phyloP scores from a whole-genome alignment of 2,329 filamentous ascomycete species.

The Lizonia empirigonia region DNA sequence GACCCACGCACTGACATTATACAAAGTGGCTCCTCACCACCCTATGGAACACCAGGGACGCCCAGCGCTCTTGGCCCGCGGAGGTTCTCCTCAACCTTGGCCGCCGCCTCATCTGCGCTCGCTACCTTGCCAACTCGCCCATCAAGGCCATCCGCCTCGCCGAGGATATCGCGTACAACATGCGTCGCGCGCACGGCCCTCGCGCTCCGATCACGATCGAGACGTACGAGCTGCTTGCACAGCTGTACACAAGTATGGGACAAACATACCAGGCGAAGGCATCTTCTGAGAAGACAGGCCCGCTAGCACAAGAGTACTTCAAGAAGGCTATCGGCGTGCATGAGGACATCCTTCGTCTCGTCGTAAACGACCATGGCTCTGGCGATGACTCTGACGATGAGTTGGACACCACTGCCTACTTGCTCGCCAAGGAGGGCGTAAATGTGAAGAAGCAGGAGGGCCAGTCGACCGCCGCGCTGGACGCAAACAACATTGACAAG shows the following conservation, averaged over 20 bases:
- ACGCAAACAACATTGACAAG: conserved; percentile 35
- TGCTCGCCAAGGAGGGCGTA: conserved; percentile 46
- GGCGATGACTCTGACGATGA: conserved; percentile 42
- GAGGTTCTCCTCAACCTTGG: conserved; percentile 57
- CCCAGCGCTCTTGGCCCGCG: conserved; percentile 42
- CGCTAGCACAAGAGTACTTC: conserved; percentile 48
- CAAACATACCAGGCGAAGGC: conserved; percentile 48
- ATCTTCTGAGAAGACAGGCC: conserved; percentile 41
- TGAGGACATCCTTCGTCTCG: conserved; percentile 42
- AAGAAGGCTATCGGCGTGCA: conserved; percentile 44
- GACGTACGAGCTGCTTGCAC: conserved; percentile 57
- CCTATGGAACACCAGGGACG: conserved; percentile 46
- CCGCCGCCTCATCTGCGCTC: conserved; percentile 59
- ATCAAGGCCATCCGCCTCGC: conserved; percentile 51
- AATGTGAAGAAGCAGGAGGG: conserved; percentile 34
- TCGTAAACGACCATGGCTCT: conserved; percentile 30
- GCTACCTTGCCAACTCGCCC: conserved; percentile 56
- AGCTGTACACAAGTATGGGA: conserved; percentile 54
- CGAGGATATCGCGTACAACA: conserved; percentile 62
- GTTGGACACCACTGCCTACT: conserved; percentile 44
- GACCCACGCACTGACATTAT: conserved; percentile 7
- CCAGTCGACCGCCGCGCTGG: conserved; percentile 31
- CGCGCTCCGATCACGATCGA: conserved; percentile 56
- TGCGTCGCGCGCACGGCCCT: conserved; percentile 59
- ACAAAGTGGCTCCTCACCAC: conserved; percentile 42